Base-by-base conservation (phyloP, 2,329 filamentous ascomycete genomes). In the Microthyrium microscopicum region DNA sequence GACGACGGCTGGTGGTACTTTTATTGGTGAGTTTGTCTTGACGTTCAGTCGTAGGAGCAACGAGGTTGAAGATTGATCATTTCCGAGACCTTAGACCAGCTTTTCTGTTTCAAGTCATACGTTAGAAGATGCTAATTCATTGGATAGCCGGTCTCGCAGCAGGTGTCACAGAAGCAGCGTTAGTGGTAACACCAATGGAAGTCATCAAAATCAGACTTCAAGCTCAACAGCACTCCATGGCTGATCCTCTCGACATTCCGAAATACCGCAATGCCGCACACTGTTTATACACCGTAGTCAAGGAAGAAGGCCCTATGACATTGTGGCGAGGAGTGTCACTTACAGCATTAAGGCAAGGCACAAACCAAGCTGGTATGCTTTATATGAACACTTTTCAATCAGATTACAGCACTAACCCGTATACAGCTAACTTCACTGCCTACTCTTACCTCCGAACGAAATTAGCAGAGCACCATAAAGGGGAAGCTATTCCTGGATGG, bases 141-240 rank as follows among this genome's bases (percentile, higher is more conserved):
- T 13, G 1, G 21, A 33, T 42, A 75, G 82, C 89, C 46, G 89
- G 89, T 51, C 75, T 98, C 29, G 72, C 80, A 17, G 89, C 89
- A 18, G 89, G 89, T 58, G 75, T 98, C 13, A 95, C 89, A 15
- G 89, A 98, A 68, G 89, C 89, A 42, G 87, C 98, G 28, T 77
- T 81, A 31, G 82, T 98, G 33, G 89, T 98, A 36, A 94, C 85
- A 20, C 89, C 89, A 5, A 98, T 98, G 89, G 89, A 98, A 63
- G 89, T 98, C 40, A 73, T 98, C 60, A 98, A 98, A 70, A 98
- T 98, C 53, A 80, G 89, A 31, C 71, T 98, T 45, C 89, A 98
- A 66, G 87, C 87, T 4, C 89, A 98, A 61, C 82, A 94, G 62
- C 89, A 98, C 71, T 83, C 74, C 53, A 89, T 98, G 77, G 84